phyloP scores from a whole-genome alignment of 345 rosid genomes.

The Combretum micranthum region DNA sequence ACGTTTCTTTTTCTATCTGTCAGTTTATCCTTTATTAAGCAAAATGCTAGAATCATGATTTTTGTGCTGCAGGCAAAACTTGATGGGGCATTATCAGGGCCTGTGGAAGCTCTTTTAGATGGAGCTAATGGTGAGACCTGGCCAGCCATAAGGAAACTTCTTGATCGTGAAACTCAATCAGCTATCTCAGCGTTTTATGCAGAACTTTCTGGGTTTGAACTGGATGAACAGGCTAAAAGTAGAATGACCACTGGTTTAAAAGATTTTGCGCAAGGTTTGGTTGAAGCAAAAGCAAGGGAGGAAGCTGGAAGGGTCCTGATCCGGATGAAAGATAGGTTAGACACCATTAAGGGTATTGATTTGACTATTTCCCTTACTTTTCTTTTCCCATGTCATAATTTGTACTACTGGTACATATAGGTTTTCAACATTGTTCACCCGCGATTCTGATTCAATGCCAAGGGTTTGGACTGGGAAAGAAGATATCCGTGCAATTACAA shows the following conservation, averaged over 20 bases:
- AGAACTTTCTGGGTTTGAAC: constrained; percentile 66
- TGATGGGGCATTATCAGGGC: constrained; percentile 55
- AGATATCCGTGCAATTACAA: constrained; percentile 82
- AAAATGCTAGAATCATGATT: neutral
- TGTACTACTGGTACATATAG: constrained; percentile 24
- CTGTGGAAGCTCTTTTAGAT: constrained; percentile 76
- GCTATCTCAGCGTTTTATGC: constrained; percentile 54
- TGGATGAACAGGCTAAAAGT: constrained; percentile 42
- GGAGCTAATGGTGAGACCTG: constrained; percentile 73
- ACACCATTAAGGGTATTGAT: constrained; percentile 10
- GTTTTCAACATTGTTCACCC: constrained; percentile 74
- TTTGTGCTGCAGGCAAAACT: constrained; percentile 44
- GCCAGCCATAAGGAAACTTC: constrained; percentile 75
- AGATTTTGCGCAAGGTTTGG: constrained; percentile 63
- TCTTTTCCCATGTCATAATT: constrained; percentile 1
- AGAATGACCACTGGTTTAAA: constrained; percentile 45
- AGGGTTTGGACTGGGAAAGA: constrained; percentile 93
- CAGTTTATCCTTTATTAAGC: neutral
- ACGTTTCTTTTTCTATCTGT: neutral
- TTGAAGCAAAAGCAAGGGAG: constrained; percentile 70
- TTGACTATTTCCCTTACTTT: constrained; percentile 11
- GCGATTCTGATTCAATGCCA: constrained; percentile 89
- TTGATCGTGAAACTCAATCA: constrained; percentile 48
- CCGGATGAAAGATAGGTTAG: constrained; percentile 75
- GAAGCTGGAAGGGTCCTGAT: constrained; percentile 68